A percentile compares a stretch with the other conserved stretches of the same genome.
Conservation (phyloP, 1,284 basidiomycete species). For the Xerocomus cyaneibrunnescens region DNA sequence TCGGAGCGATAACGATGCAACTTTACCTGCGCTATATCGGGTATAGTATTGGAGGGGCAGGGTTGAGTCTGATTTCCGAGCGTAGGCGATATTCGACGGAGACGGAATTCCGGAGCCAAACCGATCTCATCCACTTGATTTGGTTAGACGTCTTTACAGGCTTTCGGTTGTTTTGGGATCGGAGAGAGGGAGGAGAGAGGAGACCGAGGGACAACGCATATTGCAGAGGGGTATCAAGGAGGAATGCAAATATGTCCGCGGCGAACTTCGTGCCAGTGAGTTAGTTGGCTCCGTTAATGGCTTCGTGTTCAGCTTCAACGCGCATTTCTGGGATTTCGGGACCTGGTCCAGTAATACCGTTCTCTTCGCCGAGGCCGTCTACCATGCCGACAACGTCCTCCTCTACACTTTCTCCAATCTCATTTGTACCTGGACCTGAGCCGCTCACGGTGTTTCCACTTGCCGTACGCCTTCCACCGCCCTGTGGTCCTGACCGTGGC, state of each 20-base stretch:
- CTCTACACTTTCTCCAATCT: constrained; percentile 22
- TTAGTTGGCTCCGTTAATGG: constrained; percentile 26
- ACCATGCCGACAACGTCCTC: constrained; percentile 19
- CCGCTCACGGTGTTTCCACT: constrained; percentile 39
- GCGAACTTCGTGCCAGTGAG: constrained; percentile 12
- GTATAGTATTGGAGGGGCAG: not conserved
- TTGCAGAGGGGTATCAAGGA: constrained; percentile 31
- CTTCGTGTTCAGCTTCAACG: constrained; percentile 27
- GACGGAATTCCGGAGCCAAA: constrained; percentile 40
- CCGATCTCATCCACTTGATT: constrained; percentile 43
- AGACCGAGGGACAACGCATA: constrained; percentile 27
- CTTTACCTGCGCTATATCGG: constrained; percentile 9
- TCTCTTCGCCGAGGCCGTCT: constrained; percentile 29
- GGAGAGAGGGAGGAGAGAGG: constrained; percentile 14
- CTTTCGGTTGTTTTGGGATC: constrained; percentile 29
- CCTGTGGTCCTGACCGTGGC: constrained; percentile 77
- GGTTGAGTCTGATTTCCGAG: constrained; percentile 7
- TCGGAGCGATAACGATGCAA: not conserved
- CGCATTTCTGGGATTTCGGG: constrained; percentile 30
- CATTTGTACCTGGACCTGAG: constrained; percentile 14
- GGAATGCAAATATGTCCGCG: constrained; percentile 30
- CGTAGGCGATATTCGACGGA: constrained; percentile 7
- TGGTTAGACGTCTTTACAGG: constrained; percentile 32
- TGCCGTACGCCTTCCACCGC: constrained; percentile 46
- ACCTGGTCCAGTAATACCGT: constrained; percentile 20